Evolutionary conservation across 805 yeast species (phyloP), one percentile per base, ranked within the genome.

Genomic region (Metschnikowia cubensis): DNA sequence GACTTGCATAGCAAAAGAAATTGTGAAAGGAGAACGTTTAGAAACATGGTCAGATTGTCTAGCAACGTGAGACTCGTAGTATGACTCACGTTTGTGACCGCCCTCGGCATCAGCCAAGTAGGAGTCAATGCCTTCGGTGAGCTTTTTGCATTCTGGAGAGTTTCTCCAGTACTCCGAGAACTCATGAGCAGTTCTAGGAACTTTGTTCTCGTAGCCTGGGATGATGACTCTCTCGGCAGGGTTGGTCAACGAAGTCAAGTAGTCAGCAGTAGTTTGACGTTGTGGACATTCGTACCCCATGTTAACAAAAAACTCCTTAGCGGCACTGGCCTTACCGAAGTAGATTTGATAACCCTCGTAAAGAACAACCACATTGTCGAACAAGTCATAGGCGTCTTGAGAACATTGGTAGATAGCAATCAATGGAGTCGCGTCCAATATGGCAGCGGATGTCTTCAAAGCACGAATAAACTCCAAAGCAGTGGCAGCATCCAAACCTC

Each of bases 351-450:
- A 73, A 55, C 88, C 88, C 50, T 71, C 72, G 61, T 84, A 83
- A 32, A 83, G 62, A 13, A 83, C 77, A 10, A 81, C 70, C n/a
- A 82, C 82, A 53, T 80, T 76, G 65, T 83, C 87, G 58, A 83
- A 83, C 55, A 77, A 68, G 36, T 79, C 72, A 62, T 82, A 84
- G 42, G 83, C 81, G 52, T 77, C 81, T 65, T 83, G 84, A 52
- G 85, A 80, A 40, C 87, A 85, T 64, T 83, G 89, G 60, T 84
- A 84, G 55, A 83, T 81, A 34, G 87, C 82, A 49, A 83, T 82
- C 53, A 83, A 65, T 13, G 85, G 81, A n/a, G 85, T 74, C 10
- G 78, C 69, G 42, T 79, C 74, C 53, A 78, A 66, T 63, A 82
- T 64, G 55, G 61, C 67, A 1, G 87, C 82, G 10, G 81, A 75